Evolutionary conservation across 257 asterid genomes (phyloP), one percentile per base, ranked within the genome.

Genomic region (Nicotiana noctiflora): DNA sequence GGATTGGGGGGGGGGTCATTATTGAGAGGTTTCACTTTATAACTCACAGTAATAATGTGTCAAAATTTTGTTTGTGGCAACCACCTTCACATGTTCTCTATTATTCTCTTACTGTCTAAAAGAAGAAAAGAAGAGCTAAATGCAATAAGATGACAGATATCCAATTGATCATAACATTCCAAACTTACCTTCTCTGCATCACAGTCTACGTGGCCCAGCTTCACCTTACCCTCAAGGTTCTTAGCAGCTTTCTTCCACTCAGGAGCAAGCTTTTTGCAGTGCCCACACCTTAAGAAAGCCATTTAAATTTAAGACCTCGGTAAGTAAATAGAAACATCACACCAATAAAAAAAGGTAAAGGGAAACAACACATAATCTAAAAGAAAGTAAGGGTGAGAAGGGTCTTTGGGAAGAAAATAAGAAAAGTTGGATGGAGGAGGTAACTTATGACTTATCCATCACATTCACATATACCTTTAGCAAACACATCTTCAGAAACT

Each of bases 211-310:
- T 96, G 99, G 51, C 99, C 99, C 87, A 96, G 82, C 90, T 94
- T 96, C 88, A 89, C 98, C 85, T 96, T 93, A 84, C 97, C 98
- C 91, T 91, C 87, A 67, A 94, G 95, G 86, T 85, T 92, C 79
- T 88, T 92, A 82, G 99, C 92, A 86, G 98, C 99, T 88, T 88
- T 96, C 90, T 90, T 94, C 98, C 99, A 96, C 88, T 96, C 99
- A 49, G 98, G 98, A 85, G 98, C 99, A 76, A 96, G 98, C 83
- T 89, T 94, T 89, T 96, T 94, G 91, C 99, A 96, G 89, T 96
- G 99, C 46, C 98, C 99, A 82, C 99, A 96, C 98, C 99, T 95
- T 84, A 81, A 82, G 51, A 34, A 59, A 12, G 25, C 8, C 60
- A 74, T 49, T 49, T 49, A 74, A 49, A 49, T 49, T 23, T 49